Evolutionary conservation across 768 basidiomycete species (phyloP).

Genomic region (Macrolepiota dolichaula): DNA sequence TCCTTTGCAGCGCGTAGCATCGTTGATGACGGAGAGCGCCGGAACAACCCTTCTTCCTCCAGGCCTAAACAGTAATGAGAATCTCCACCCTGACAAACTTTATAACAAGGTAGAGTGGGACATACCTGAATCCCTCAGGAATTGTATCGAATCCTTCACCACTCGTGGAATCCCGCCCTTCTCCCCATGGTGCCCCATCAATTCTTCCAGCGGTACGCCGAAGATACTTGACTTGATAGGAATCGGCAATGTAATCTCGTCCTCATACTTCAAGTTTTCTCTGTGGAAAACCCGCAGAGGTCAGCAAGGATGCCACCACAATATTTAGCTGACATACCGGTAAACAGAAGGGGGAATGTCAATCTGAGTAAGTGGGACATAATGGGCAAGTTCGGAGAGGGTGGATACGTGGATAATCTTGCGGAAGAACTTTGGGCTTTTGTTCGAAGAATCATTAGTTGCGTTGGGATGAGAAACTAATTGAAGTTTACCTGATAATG

Average conservation of each 20-base stretch:
- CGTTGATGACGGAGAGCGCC: slow-evolving; percentile 72
- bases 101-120: background rate
- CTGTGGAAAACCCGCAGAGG: slow-evolving; percentile 33
- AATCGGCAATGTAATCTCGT: slow-evolving; percentile 62
- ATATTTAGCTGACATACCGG: slow-evolving; percentile 45
- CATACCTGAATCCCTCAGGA: slow-evolving; percentile 57
- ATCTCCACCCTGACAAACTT: background rate
- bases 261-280: slow-evolving; percentile 77
- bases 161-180: slow-evolving; percentile 82
- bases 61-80: slow-evolving; percentile 38
- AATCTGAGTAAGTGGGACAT: slow-evolving; percentile 84
- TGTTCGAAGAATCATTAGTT: slow-evolving; percentile 3
- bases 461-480: background rate
- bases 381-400: slow-evolving; percentile 70
- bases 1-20: slow-evolving; percentile 73
- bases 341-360: slow-evolving; percentile 83
- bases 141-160: slow-evolving; percentile 71
- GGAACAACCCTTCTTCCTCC: slow-evolving; percentile 76
- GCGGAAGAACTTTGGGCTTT: slow-evolving; percentile 85
- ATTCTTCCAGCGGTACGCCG: slow-evolving; percentile 75
- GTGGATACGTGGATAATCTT: slow-evolving; percentile 78
- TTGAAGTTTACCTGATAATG: slow-evolving; percentile 65
- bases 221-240: slow-evolving; percentile 64
- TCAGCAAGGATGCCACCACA: background rate
- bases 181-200: slow-evolving; percentile 84